A percentile compares a stretch with the other conserved stretches of the same genome.
phyloP scores from a whole-genome alignment of 2,329 filamentous ascomycete species.

The Fusarium sp. region DNA sequence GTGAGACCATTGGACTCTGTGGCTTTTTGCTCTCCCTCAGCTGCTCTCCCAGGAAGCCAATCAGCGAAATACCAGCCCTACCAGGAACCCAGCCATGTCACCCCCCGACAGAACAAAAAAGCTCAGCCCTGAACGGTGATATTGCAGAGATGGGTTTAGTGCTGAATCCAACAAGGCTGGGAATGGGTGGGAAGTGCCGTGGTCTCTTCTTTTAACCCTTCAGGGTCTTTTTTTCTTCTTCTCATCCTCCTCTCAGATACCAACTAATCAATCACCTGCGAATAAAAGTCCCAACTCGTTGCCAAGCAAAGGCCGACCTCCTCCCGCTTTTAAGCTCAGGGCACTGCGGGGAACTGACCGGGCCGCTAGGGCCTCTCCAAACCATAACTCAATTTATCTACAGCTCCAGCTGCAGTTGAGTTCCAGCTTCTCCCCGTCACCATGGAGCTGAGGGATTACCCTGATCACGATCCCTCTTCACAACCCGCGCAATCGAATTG shows the following conservation, averaged over 20 bases:
- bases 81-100: constrained; percentile 15
- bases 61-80: constrained; percentile 33
- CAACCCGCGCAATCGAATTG: constrained; percentile 22
- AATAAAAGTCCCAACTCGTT: not conserved
- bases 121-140: constrained; percentile 19
- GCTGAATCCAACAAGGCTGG: constrained; percentile 30
- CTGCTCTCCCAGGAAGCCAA: constrained; percentile 22
- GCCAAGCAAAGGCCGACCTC: not conserved
- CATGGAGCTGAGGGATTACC: constrained; percentile 37
- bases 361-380: constrained; percentile 28
- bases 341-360: constrained; percentile 33
- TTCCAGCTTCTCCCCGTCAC: not conserved
- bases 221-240: not conserved
- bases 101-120: constrained; percentile 2
- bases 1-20: constrained; percentile 26
- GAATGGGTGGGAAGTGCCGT: not conserved
- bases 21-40: constrained; percentile 30
- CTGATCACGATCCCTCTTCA: constrained; percentile 12
- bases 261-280: not conserved
- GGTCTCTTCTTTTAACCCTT: constrained; percentile 1
- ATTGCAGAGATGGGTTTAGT: constrained; percentile 27
- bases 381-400: not conserved
- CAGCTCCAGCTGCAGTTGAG: not conserved
- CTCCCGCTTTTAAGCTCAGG: constrained; percentile 12
- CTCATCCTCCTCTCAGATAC: not conserved